Base-by-base conservation (phyloP, 2,329 filamentous ascomycete species). In the Fusarium pseudonygamai region DNA sequence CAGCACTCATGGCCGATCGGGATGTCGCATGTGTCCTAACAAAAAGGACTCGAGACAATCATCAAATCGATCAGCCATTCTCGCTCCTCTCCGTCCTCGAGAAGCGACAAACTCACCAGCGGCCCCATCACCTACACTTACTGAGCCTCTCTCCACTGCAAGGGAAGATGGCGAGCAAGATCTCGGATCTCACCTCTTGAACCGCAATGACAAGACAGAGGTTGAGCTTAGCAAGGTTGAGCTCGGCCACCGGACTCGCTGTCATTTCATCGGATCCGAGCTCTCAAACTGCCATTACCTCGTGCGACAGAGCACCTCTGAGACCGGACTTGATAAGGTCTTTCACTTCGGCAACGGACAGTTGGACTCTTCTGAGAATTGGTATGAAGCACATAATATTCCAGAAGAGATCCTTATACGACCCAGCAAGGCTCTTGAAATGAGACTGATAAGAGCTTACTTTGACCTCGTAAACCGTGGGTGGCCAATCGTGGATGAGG, bases 281-380 rank as follows among this genome's bases (percentile, higher is more conserved):
- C 16, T 67, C 0, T 67, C 64, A 0, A 67, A 67, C 24, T 67
- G 64, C 9, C 39, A 60, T 7, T 67, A 67, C 6, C 64, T 67
- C 7, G 46, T 67, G 4, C 52, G 62, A 0, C 64, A 67, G 32
- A 46, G 46, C 22, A 30, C 52, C 4, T 52, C 52, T 6, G 34
- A 67, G 4, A 10, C 7, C 0, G 37, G 26, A 15, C 22, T 40
- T 14, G 52, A 67, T 7, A 67, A 60, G 8, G 34, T 52, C 1
- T 67, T 67, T 15, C 64, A 67, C 30, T 67, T 67, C 12, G 50
- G n/a, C 18, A 67, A 67, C 32, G 64, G 64, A 1, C 64, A 67
- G 7, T 12, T 45, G 1, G 64, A 60, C 14, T 14, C 53, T 3
- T 15, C 28, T 1, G 18, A 40, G 16, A 14, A 34, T 24, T 67